These are phyloP conservation scores for Sorghum bicolor DNA, from an alignment of 176 grass and related monocot genomes.

Conservation along the genomic window Sorghum_bicolor_NCBIv3 NC_012877.2:56603501-56604000, in stretches of 20 bases:
- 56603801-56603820: slow-evolving; percentile 23
- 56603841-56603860: neutral
- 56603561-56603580: neutral
- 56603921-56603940: no score
- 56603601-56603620: slow-evolving; percentile 16
- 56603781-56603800: slow-evolving; percentile 5
- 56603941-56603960: no score
- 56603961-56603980: no score
- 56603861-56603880: neutral
- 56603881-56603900: neutral
- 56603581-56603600: slow-evolving; percentile 19
- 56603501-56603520: slow-evolving; percentile 76
- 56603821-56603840: slow-evolving; percentile 12
- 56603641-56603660: slow-evolving; percentile 40
- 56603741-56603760: neutral
- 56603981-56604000: no score
- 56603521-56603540: slow-evolving; percentile 69
- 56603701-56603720: neutral
- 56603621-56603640: neutral
- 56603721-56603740: neutral
- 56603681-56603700: no score
- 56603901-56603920: neutral
- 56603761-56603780: neutral
- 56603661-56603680: slow-evolving; percentile 47
- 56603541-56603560: slow-evolving; percentile 75